Conservation (phyloP, 257 asterid genomes). For the Jacaranda copaia region DNA sequence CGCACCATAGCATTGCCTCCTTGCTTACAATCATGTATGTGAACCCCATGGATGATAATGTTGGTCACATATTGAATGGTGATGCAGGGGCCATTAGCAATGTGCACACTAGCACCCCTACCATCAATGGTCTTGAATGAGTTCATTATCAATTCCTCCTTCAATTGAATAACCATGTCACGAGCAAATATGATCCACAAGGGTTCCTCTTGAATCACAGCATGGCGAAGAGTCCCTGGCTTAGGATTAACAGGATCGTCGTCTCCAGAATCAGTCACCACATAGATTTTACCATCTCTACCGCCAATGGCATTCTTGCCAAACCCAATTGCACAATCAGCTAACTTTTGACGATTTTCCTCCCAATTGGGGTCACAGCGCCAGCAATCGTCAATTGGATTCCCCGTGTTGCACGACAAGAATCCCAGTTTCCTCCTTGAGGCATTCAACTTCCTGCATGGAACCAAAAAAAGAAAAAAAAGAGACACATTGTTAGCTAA, state of each 20-base stretch:
- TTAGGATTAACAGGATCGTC: slow-evolving; percentile 61
- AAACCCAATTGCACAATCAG: slow-evolving; percentile 81
- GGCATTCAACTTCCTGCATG: slow-evolving; percentile 67
- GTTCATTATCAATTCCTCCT: slow-evolving; percentile 84
- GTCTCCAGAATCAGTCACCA: slow-evolving; percentile 63
- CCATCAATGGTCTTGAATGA: slow-evolving; percentile 88
- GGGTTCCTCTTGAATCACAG: slow-evolving; percentile 70
- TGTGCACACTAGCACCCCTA: slow-evolving; percentile 82
- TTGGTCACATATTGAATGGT: slow-evolving; percentile 78
- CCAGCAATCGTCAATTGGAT: slow-evolving; percentile 91
- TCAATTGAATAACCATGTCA: slow-evolving; percentile 78
- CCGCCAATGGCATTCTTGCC: slow-evolving; percentile 86
- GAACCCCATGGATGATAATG: slow-evolving; percentile 74
- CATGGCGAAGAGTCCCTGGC: slow-evolving; percentile 81
- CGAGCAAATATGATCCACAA: slow-evolving; percentile 79
- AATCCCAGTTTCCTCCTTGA: slow-evolving; percentile 73
- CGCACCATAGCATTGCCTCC: slow-evolving; percentile 87
- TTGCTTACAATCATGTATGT: slow-evolving; percentile 80
- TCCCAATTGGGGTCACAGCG: slow-evolving; percentile 79
- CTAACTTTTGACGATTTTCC: slow-evolving; percentile 64
- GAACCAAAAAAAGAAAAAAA: not conserved
- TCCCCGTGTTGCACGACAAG: slow-evolving; percentile 76
- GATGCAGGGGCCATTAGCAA: slow-evolving; percentile 84
- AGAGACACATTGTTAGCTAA: slow-evolving; percentile 20
- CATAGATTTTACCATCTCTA: slow-evolving; percentile 62